These are phyloP conservation scores for Rhytidiadelphus loreus DNA, from an alignment of 225 moss, liverwort and hornwort species.

Conservation along the genomic window DNA sequence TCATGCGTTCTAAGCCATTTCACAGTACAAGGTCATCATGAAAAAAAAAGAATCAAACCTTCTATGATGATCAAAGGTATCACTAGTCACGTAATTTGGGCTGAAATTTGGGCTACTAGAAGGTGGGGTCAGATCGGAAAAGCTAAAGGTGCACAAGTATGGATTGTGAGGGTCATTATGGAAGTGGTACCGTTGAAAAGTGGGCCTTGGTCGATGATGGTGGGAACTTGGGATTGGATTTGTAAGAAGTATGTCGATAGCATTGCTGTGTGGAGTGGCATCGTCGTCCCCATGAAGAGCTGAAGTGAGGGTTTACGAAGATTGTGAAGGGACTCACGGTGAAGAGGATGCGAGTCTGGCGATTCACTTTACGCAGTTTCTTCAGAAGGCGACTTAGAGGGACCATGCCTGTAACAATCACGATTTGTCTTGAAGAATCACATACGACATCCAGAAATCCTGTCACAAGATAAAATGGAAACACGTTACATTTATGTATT, in stretches of 20 bases:
- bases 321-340: slow-evolving; percentile 16
- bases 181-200: slow-evolving; percentile 29
- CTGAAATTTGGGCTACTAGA: not conserved
- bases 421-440: slow-evolving; percentile 16
- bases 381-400: slow-evolving; percentile 22
- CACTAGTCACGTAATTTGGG: not conserved
- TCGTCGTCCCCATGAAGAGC: not conserved
- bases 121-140: slow-evolving; percentile 16
- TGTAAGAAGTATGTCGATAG: slow-evolving; percentile 14
- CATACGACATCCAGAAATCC: slow-evolving; percentile 26
- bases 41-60: slow-evolving; percentile 5
- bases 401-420: slow-evolving; percentile 22
- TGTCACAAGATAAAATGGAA: not conserved
- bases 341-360: slow-evolving; percentile 16
- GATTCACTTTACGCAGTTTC: slow-evolving; percentile 28
- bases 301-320: slow-evolving; percentile 13
- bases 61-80: slow-evolving; percentile 13
- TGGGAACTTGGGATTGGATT: not conserved
- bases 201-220: slow-evolving; percentile 14
- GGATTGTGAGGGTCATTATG: slow-evolving; percentile 27
- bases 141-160: slow-evolving; percentile 22
- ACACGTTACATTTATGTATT: not conserved
- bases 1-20: not conserved
- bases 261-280: not conserved
- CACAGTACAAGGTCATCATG: slow-evolving; percentile 5